These are phyloP conservation scores for Wickerhamia fluorescens DNA, from an alignment of 805 yeast genomes.

Conservation along the genomic window DNA sequence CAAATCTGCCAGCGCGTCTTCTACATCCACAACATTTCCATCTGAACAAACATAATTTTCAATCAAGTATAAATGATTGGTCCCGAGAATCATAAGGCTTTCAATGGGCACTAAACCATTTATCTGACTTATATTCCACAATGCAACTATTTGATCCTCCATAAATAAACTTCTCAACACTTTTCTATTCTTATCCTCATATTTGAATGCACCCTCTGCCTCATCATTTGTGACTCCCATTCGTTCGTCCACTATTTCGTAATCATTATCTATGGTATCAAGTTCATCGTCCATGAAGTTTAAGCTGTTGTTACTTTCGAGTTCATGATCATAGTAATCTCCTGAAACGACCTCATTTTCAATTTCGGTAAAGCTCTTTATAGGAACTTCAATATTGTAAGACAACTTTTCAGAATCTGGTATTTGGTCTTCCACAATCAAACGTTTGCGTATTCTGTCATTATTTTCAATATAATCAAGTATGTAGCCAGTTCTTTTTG, in stretches of 20 bases:
- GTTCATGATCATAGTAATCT: slow-evolving; percentile 8
- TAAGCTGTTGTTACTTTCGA: neutral
- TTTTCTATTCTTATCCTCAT: slow-evolving; percentile 68
- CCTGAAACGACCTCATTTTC: slow-evolving; percentile 8
- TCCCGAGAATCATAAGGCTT: slow-evolving; percentile 67
- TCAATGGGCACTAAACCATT: slow-evolving; percentile 73
- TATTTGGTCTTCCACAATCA: slow-evolving; percentile 48
- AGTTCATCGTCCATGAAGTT: slow-evolving; percentile 9
- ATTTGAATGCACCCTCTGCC: slow-evolving; percentile 7
- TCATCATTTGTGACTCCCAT: slow-evolving; percentile 16
- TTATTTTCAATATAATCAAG: slow-evolving; percentile 66
- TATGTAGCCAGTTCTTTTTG: slow-evolving; percentile 27
- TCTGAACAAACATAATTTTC: slow-evolving; percentile 55
- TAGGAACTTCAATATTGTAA: slow-evolving; percentile 35
- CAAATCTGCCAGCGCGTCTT: slow-evolving; percentile 53
- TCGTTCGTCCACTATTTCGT: slow-evolving; percentile 40
- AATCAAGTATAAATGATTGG: slow-evolving; percentile 56
- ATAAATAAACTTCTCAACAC: slow-evolving; percentile 60
- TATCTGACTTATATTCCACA: slow-evolving; percentile 72
- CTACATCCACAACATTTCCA: slow-evolving; percentile 52
- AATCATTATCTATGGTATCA: slow-evolving; percentile 21
- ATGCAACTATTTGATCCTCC: slow-evolving; percentile 62
- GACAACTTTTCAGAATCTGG: slow-evolving; percentile 38
- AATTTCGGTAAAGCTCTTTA: slow-evolving; percentile 10
- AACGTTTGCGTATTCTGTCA: slow-evolving; percentile 57